Base-by-base conservation (phyloP, 1,284 basidiomycete species). In the Somion occarium region DNA sequence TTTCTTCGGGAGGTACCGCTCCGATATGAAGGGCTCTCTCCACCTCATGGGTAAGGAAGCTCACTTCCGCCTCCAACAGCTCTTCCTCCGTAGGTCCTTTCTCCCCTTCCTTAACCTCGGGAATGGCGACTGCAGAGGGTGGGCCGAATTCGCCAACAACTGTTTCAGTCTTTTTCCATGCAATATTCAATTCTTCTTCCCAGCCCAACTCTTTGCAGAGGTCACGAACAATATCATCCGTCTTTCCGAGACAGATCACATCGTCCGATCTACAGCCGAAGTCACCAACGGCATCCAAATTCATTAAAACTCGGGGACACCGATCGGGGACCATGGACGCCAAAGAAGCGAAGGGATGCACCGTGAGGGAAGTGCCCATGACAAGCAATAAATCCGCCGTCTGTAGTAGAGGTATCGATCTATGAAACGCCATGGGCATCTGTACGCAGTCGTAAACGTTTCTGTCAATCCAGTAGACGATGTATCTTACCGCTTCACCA, bases 301-400 rank as follows among this genome's bases (percentile, higher is more conserved):
- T 89, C 61, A 90, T 80, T 34, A 87, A 70, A 12, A 85, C 77
- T 4, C 88, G 80, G n/a, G 81, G 83, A 61, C 85, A 88, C 13
- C 57, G 56, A 2, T 67, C 55, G 5, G 71, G 69, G 1, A 80
- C 77, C 57, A 79, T 63, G 25, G 69, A 64, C 5, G 80, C 76
- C 22, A 91, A 75, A 1, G 78, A 76, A 1, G 88, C 87, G 61
- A 91, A 91, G 2, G 89, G 88, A 50, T 85, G 79, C 7, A 91
- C 86, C 3, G 83, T 85, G 23, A 96, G 76, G 2, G 93, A 96
- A 0, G 96, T 98, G 23, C 96, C 96, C 58, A 98, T 85, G 25
- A 98, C 83, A 58, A 98, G 84, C 18, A 98, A 79, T 9, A 98
- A 75, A 66, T 98, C 93, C 2, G 91, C 91, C 2, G 74, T 62